These are phyloP conservation scores for Penicillium arizonense DNA, from an alignment of 495 filamentous ascomycete genomes.

Conservation along the genomic window DNA sequence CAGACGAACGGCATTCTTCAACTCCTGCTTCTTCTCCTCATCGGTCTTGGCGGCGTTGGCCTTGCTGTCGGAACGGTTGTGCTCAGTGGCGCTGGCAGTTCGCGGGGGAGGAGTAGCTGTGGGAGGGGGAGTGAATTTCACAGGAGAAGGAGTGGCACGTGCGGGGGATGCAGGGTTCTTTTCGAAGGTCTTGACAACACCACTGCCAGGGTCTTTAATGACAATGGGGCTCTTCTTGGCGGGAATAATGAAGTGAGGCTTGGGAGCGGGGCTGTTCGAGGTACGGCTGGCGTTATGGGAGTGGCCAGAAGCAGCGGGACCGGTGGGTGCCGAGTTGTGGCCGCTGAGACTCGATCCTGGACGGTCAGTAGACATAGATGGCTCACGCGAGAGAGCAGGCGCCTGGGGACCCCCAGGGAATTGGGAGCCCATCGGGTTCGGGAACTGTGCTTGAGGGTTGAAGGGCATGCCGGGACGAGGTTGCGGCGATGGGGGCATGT, in stretches of 20 bases:
- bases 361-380: slow-evolving; percentile 75
- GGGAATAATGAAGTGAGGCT: slow-evolving; percentile 53
- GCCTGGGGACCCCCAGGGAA: slow-evolving; percentile 43
- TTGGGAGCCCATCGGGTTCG: slow-evolving; percentile 38
- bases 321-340: slow-evolving; percentile 58
- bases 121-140: slow-evolving; percentile 63
- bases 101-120: slow-evolving; percentile 61
- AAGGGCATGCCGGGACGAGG: slow-evolving; percentile 53
- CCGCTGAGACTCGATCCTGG: slow-evolving; percentile 72
- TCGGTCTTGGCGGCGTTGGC: slow-evolving; percentile 52
- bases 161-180: slow-evolving; percentile 57
- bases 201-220: slow-evolving; percentile 77
- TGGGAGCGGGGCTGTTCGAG: slow-evolving; percentile 51
- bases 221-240: slow-evolving; percentile 66
- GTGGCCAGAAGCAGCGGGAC: slow-evolving; percentile 58
- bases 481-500: slow-evolving; percentile 52
- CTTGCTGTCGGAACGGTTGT: slow-evolving; percentile 59
- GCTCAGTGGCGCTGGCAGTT: slow-evolving; percentile 52
- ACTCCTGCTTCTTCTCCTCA: slow-evolving; percentile 68
- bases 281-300: slow-evolving; percentile 57
- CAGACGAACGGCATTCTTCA: slow-evolving; percentile 64
- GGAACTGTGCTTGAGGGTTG: slow-evolving; percentile 49
- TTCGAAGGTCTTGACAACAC: slow-evolving; percentile 58
- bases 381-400: slow-evolving; percentile 75
- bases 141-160: slow-evolving; percentile 53